phyloP scores from a whole-genome alignment of 2,329 filamentous ascomycete species.

The Malbranchea zuffiana region DNA sequence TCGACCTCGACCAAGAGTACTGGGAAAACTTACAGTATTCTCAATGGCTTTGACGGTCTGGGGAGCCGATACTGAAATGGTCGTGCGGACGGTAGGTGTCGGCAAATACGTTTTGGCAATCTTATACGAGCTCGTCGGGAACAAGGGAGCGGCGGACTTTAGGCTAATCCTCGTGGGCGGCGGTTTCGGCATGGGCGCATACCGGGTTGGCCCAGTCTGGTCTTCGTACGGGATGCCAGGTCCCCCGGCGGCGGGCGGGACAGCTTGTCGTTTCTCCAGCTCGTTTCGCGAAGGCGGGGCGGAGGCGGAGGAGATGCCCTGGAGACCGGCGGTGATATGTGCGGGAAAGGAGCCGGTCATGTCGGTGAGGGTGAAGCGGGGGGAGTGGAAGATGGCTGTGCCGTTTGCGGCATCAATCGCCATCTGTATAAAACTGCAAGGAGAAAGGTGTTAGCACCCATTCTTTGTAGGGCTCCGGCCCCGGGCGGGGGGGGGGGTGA shows the following conservation, averaged over 20 bases:
- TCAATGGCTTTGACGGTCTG: constrained; percentile 44
- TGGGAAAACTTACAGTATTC: constrained; percentile 44
- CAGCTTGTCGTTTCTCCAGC: constrained; percentile 23
- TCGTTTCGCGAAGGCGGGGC: constrained; percentile 19
- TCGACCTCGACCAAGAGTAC: background rate
- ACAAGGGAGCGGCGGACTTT: constrained; percentile 40
- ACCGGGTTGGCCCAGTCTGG: constrained; percentile 48
- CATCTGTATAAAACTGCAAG: constrained; percentile 48
- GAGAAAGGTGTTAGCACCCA: constrained; percentile 9
- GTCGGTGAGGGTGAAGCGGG: constrained; percentile 52
- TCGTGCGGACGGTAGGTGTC: constrained; percentile 38
- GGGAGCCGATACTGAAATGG: constrained; percentile 36
- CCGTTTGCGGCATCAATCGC: constrained; percentile 45
- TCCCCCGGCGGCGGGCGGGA: constrained; percentile 14
- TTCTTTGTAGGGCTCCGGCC: constrained; percentile 11
- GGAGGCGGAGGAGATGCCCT: constrained; percentile 26
- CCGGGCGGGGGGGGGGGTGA: background rate
- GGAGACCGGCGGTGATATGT: constrained; percentile 28
- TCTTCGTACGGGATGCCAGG: constrained; percentile 41
- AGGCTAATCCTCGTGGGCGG: constrained; percentile 49
- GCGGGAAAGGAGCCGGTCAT: constrained; percentile 52
- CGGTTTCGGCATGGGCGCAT: constrained; percentile 51
- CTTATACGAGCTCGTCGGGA: constrained; percentile 45
- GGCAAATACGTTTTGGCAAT: constrained; percentile 44
- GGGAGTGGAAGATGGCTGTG: constrained; percentile 47